Conservation (phyloP, 176 grass and related monocot species). For the Panicum miliaceum region DNA sequence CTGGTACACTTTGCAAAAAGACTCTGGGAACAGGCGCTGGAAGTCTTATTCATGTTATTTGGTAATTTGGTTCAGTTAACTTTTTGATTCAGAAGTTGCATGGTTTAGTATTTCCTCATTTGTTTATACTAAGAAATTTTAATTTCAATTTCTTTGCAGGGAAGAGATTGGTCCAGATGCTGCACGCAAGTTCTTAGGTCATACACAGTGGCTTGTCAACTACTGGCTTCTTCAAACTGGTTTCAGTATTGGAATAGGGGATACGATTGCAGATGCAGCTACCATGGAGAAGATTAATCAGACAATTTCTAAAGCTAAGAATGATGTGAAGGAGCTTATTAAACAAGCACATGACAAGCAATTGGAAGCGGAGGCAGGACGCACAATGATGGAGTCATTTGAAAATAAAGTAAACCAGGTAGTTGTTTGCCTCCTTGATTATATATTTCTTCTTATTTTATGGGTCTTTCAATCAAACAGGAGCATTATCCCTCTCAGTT, state of each 20-base stretch:
- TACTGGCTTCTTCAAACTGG: conserved; percentile 91
- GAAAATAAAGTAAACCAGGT: conserved; percentile 96
- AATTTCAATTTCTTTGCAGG: conserved; percentile 53
- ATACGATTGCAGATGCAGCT: conserved; percentile 84
- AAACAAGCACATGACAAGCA: conserved; percentile 64
- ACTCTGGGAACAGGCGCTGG: conserved; percentile 73
- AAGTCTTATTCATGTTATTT: conserved; percentile 98
- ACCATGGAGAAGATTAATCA: conserved; percentile 90
- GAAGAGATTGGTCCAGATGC: conserved; percentile 98
- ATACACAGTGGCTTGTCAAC: conserved; percentile 95
- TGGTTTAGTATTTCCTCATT: background rate
- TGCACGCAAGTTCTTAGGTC: conserved; percentile 91
- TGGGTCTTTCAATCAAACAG: background rate
- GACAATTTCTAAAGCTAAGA: conserved; percentile 76
- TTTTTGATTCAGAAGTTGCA: conserved; percentile 11
- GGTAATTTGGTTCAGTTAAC: conserved; percentile 49
- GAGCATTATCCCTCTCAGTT: background rate
- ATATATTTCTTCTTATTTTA: conserved; percentile 20
- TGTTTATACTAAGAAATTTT: conserved; percentile 16
- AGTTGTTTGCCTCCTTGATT: conserved; percentile 6
- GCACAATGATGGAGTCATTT: conserved; percentile 95
- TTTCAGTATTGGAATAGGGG: conserved; percentile 94
- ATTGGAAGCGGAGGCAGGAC: conserved; percentile 84
- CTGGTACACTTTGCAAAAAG: conserved; percentile 92
- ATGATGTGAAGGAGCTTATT: conserved; percentile 87